phyloP scores from a whole-genome alignment of 164 flowering plant species.

The Magnolia sinica region DNA sequence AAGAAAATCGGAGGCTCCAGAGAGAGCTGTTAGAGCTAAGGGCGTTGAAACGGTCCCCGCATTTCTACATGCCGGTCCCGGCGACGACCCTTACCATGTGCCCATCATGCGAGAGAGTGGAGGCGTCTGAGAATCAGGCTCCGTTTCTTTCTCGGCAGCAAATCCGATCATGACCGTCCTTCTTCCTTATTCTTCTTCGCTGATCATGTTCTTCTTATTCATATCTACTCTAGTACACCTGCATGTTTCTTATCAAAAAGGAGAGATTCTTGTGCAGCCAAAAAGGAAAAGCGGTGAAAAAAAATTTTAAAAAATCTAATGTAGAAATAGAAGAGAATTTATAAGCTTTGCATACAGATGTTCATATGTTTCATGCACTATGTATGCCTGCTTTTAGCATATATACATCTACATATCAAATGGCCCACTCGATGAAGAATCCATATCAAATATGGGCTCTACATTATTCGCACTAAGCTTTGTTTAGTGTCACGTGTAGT shows the following conservation, averaged over 20 bases:
- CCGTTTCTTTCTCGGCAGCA: slow-evolving; percentile 17
- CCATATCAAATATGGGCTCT: too few species aligned
- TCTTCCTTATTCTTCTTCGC: neutral
- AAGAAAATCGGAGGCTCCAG: slow-evolving; percentile 78
- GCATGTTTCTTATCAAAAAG: neutral
- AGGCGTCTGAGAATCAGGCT: slow-evolving; percentile 24
- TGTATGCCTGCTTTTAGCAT: neutral
- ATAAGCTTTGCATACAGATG: neutral
- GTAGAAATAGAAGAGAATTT: neutral
- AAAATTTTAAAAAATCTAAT: too few species aligned
- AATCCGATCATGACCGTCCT: slow-evolving; percentile 6
- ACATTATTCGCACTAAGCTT: too few species aligned
- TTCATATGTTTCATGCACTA: neutral
- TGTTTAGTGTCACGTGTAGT: too few species aligned
- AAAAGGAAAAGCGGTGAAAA: neutral
- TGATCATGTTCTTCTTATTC: neutral
- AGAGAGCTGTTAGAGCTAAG: slow-evolving; percentile 75
- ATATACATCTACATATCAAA: neutral
- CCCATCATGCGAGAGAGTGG: slow-evolving; percentile 74
- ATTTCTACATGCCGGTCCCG: slow-evolving; percentile 76
- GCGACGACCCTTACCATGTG: slow-evolving; percentile 92
- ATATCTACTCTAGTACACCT: neutral
- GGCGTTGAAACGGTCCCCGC: slow-evolving; percentile 58
- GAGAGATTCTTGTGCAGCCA: neutral
- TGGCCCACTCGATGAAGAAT: too few species aligned